Evolutionary conservation across 1,139 yeast genomes (phyloP).

Genomic region (Martiniozyma asiatica): DNA sequence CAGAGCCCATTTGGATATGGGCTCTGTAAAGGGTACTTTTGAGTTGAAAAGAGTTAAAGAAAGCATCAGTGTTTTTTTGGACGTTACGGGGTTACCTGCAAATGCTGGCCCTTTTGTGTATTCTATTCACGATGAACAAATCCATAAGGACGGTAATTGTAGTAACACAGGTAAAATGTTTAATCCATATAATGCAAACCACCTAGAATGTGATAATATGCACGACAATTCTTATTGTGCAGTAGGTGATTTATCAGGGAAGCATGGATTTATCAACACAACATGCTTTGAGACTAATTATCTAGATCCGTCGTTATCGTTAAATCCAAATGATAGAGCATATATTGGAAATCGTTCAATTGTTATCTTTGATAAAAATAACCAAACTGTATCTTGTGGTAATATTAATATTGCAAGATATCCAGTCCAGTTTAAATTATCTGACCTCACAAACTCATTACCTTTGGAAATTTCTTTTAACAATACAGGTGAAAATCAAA

Average conservation of each 20-base stretch:
- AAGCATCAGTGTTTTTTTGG: slow-evolving; percentile 41
- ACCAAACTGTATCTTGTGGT: slow-evolving; percentile 44
- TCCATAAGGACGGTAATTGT: slow-evolving; percentile 49
- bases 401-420: slow-evolving; percentile 17
- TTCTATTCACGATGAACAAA: too few relatives aligned
- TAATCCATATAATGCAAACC: slow-evolving; percentile 36
- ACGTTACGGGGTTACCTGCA: slow-evolving; percentile 43
- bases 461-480: not conserved
- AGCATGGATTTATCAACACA: slow-evolving; percentile 46
- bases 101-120: slow-evolving; percentile 46
- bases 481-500: not conserved
- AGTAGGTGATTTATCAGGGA: slow-evolving; percentile 52
- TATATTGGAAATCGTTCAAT: slow-evolving; percentile 40
- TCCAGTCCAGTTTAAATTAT: too few relatives aligned
- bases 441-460: slow-evolving; percentile 2
- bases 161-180: slow-evolving; percentile 38
- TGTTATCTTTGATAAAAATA: slow-evolving; percentile 38
- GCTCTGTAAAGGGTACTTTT: slow-evolving; percentile 22
- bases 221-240: slow-evolving; percentile 41
- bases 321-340: slow-evolving; percentile 35
- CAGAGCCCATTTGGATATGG: slow-evolving; percentile 24
- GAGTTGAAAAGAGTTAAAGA: slow-evolving; percentile 23
- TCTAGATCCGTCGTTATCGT: slow-evolving; percentile 40
- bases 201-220: slow-evolving; percentile 22
- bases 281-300: slow-evolving; percentile 45